Base-by-base conservation (phyloP, 495 filamentous ascomycete genomes). In the Penicillium pulvis region DNA sequence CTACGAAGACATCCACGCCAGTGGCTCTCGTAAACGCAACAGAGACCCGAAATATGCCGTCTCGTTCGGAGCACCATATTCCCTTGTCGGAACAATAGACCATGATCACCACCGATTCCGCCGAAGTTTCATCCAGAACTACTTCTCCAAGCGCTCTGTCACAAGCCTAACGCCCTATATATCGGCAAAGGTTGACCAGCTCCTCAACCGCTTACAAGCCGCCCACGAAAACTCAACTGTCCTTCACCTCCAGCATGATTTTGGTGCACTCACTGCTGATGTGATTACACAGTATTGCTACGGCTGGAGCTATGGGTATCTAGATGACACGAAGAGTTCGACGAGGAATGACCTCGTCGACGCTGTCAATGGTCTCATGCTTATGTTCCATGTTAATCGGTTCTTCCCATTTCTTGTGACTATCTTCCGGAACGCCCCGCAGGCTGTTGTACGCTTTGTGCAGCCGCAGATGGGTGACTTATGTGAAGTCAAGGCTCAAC, bases 201-300 rank as follows among this genome's bases (percentile, higher is more conserved):
- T 55, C 3, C 59, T 39, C 55, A 55, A 53, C 61, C 28, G 53
- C 20, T 36, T 58, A n/a, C 49, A 52, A 47, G 6, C 16, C 11
- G 44, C 44, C 6, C 20, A 49, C 16, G 10, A 49, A 6, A 42
- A 48, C 2, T 39, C 61, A 7, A 49, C 71, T n/a, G 52, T 70
- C 1, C 56, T 82, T 0, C 59, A 66, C 11, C 57, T 83, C 16
- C 67, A 75, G 45, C 55, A 53, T 1, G 73, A 70, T 2, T 78
- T 75, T 43, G 67, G 64, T 17, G 70, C 72, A 6, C 58, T 81
- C 16, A 77, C 77, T 0, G 71, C 70, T 10, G 80, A 83, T 61
- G 67, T 82, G 31, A 81, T 82, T 49, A 69, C 70, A 3, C 61
- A 74, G 12, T 82, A 79, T 58, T 67, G 69, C 19, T 78, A 75